A percentile compares a stretch with the other conserved stretches of the same genome.
Conservation (phyloP, 2,329 filamentous ascomycete genomes). For the Teratosphaeria destructans region DNA sequence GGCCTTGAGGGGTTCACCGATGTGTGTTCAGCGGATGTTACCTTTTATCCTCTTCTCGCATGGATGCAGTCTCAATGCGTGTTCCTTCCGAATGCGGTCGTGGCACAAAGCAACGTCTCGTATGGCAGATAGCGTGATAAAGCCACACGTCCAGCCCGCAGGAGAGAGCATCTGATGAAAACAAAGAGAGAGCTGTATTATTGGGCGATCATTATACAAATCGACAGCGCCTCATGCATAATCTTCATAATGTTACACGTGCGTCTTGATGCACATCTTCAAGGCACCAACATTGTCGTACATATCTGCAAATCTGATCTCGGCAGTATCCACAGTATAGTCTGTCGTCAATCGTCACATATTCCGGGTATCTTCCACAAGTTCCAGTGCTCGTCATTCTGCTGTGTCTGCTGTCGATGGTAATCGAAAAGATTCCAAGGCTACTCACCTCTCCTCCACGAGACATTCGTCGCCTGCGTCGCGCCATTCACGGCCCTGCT, state of each 20-base stretch:
- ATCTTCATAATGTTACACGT: not conserved
- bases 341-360: not conserved
- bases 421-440: not conserved
- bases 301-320: not conserved
- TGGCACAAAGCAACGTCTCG: not conserved
- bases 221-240: not conserved
- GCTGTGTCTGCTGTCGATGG: not conserved
- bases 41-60: not conserved
- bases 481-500: conserved; percentile 82
- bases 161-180: not conserved
- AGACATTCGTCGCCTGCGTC: conserved; percentile 48
- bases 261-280: not conserved
- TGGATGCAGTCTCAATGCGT: not conserved
- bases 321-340: not conserved
- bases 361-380: not conserved
- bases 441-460: conserved; percentile 5
- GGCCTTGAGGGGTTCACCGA: not conserved
- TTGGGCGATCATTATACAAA: not conserved
- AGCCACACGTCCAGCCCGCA: not conserved
- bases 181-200: not conserved
- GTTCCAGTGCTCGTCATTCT: not conserved
- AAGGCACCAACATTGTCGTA: not conserved
- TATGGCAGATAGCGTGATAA: not conserved
- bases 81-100: not conserved
- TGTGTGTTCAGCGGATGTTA: not conserved